Percentiles rank a stretch among this genome's conserved stretches.
These are phyloP conservation scores for Yamadazyma insecticola DNA, from an alignment of 805 yeast species.

Conservation along the genomic window DNA sequence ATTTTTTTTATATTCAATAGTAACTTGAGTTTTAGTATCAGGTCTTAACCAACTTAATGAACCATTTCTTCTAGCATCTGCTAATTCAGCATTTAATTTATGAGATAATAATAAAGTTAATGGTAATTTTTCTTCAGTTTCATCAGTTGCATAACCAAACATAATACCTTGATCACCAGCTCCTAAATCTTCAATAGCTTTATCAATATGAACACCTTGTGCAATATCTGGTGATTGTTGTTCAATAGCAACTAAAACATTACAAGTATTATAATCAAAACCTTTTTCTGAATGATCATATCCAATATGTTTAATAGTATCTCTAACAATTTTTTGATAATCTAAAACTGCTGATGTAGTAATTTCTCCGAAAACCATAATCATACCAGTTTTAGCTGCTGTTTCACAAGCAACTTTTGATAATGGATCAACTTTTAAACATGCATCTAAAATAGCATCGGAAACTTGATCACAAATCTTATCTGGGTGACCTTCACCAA, in stretches of 20 bases:
- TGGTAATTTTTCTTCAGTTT: slow-evolving; percentile 96
- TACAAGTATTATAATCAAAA: slow-evolving; percentile 98
- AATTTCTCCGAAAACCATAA: slow-evolving; percentile 98
- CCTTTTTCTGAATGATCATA: slow-evolving; percentile 95
- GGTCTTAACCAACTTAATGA: slow-evolving; percentile 96
- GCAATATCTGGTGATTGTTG: slow-evolving; percentile 99
- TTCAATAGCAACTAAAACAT: slow-evolving; percentile 97
- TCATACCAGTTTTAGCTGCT: slow-evolving; percentile 99
- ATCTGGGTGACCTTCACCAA: slow-evolving; percentile 94
- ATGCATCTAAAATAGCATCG: slow-evolving; percentile 97
- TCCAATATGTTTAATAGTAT: slow-evolving; percentile 97
- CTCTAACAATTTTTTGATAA: slow-evolving; percentile 96
- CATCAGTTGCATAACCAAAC: slow-evolving; percentile 99
- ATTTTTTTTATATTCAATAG: slow-evolving; percentile 91
- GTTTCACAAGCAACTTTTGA: slow-evolving; percentile 99
- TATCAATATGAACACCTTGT: slow-evolving; percentile 97
- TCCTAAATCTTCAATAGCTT: slow-evolving; percentile 94
- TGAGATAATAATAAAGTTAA: slow-evolving; percentile 92
- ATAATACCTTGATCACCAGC: slow-evolving; percentile 99
- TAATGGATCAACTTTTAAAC: slow-evolving; percentile 90
- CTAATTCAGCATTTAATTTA: slow-evolving; percentile 93
- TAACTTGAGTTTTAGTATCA: slow-evolving; percentile 99
- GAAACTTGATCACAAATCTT: slow-evolving; percentile 98
- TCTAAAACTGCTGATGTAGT: slow-evolving; percentile 94
- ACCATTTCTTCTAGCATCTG: slow-evolving; percentile 96